Percentiles rank a stretch among this genome's conserved stretches.
Evolutionary conservation across 169 alveolate species (phyloP).

Genomic region (Plasmodium relictum): DNA sequence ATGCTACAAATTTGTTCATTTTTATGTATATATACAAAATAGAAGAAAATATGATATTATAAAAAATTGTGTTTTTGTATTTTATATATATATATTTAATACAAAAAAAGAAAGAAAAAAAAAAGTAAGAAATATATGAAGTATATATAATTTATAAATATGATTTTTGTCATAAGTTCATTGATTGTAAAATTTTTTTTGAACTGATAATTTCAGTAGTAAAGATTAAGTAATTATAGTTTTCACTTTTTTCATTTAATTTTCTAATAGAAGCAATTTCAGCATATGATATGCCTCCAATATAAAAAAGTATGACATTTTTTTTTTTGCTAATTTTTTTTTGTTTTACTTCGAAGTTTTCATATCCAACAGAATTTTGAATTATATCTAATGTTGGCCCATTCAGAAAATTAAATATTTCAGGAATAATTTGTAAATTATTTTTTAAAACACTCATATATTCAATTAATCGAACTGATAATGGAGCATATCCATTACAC

Average conservation of each 20-base stretch:
- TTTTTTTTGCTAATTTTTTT: conserved; percentile 9
- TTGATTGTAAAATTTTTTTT: conserved; percentile 14
- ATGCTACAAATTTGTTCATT: too few species aligned
- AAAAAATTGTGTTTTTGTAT: too few species aligned
- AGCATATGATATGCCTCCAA: conserved; percentile 85
- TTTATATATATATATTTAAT: too few species aligned
- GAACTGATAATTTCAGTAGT: conserved; percentile 72
- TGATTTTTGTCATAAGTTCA: background rate
- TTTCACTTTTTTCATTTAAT: conserved; percentile 54
- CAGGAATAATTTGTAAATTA: conserved; percentile 59
- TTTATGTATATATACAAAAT: too few species aligned
- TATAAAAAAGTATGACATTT: conserved; percentile 77
- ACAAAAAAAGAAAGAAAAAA: too few species aligned
- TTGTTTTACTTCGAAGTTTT: background rate
- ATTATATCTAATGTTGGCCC: conserved; percentile 58
- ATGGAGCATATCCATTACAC: conserved; percentile 87
- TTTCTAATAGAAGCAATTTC: conserved; percentile 84
- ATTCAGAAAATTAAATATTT: conserved; percentile 38
- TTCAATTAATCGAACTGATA: conserved; percentile 81
- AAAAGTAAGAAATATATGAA: too few species aligned
- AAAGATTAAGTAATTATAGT: conserved; percentile 56
- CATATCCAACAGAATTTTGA: conserved; percentile 70
- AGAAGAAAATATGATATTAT: too few species aligned
- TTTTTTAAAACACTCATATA: conserved; percentile 58
- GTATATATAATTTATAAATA: too few species aligned